Conservation (phyloP, 805 yeast genomes). For the Lachancea sp. region DNA sequence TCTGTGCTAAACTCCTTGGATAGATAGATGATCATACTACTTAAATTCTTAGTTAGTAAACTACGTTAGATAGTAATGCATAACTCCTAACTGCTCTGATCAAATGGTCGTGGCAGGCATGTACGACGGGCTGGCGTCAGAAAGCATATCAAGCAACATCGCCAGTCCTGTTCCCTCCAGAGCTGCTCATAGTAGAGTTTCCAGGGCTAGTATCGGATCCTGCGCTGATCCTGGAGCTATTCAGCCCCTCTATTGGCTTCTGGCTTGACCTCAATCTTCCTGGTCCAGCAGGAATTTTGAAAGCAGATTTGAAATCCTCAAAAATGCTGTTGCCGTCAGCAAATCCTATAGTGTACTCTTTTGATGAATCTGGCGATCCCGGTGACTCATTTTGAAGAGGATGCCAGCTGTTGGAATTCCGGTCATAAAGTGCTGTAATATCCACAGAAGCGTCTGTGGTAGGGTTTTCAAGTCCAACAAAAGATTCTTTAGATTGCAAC, state of each 20-base stretch:
- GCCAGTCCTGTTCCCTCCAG: background rate
- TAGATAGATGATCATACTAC: too few species aligned
- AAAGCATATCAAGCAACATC: background rate
- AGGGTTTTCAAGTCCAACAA: constrained; percentile 14
- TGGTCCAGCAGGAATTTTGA: constrained; percentile 9
- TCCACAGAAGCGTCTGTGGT: constrained; percentile 33
- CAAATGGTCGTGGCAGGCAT: too few species aligned
- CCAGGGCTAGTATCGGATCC: constrained; percentile 7
- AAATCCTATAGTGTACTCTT: constrained; percentile 17
- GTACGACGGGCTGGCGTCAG: too few species aligned
- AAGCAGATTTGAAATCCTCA: constrained; percentile 20
- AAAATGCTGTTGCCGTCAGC: constrained; percentile 20
- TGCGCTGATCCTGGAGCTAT: background rate
- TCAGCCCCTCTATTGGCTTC: background rate
- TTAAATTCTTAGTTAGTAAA: background rate
- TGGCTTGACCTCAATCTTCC: background rate
- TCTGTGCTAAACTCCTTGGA: constrained; percentile 25
- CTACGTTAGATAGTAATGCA: too few species aligned
- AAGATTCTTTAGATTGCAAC: constrained; percentile 28
- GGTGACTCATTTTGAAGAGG: constrained; percentile 20
- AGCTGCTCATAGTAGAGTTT: constrained; percentile 1
- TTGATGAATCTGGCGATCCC: constrained; percentile 14
- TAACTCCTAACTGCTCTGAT: background rate
- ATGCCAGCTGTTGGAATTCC: constrained; percentile 25
- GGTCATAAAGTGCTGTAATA: constrained; percentile 34